Conservation (phyloP, 2,329 filamentous ascomycete species). For the Rutstroemia sp. region DNA sequence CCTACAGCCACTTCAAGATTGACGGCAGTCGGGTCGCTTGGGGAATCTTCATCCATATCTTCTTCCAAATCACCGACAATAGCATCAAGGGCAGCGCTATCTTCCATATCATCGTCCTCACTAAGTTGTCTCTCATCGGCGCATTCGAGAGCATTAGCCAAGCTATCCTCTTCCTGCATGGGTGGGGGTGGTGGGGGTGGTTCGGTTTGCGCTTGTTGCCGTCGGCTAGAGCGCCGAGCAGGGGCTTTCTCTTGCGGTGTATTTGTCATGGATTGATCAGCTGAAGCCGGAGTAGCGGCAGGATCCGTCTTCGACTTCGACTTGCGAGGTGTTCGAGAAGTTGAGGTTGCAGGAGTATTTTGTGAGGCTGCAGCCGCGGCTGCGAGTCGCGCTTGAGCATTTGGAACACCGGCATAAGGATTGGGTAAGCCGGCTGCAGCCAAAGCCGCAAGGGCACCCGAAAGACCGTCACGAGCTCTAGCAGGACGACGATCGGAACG, state of each 20-base stretch:
- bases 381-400: constrained; percentile 23
- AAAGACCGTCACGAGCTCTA: constrained; percentile 53
- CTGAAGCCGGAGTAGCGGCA: constrained; percentile 34
- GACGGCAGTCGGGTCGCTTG: constrained; percentile 78
- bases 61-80: constrained; percentile 89
- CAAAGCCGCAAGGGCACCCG: constrained; percentile 66
- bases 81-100: constrained; percentile 64
- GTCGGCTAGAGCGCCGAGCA: constrained; percentile 56
- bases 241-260: constrained; percentile 50
- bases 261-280: constrained; percentile 32
- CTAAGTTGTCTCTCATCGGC: constrained; percentile 84
- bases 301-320: constrained; percentile 40
- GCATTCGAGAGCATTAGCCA: constrained; percentile 74
- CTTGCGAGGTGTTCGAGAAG: constrained; percentile 28
- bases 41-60: constrained; percentile 66
- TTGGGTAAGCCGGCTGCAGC: constrained; percentile 61
- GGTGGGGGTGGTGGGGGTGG: constrained; percentile 44
- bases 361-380: constrained; percentile 29
- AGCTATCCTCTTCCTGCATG: constrained; percentile 50
- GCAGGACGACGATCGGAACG: constrained; percentile 64
- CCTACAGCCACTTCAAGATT: constrained; percentile 83
- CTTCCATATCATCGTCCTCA: constrained; percentile 62
- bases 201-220: constrained; percentile 46
- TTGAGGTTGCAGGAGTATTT: constrained; percentile 32
- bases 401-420: constrained; percentile 30